Base-by-base conservation (phyloP, 768 basidiomycete species). In the Mycena metata region DNA sequence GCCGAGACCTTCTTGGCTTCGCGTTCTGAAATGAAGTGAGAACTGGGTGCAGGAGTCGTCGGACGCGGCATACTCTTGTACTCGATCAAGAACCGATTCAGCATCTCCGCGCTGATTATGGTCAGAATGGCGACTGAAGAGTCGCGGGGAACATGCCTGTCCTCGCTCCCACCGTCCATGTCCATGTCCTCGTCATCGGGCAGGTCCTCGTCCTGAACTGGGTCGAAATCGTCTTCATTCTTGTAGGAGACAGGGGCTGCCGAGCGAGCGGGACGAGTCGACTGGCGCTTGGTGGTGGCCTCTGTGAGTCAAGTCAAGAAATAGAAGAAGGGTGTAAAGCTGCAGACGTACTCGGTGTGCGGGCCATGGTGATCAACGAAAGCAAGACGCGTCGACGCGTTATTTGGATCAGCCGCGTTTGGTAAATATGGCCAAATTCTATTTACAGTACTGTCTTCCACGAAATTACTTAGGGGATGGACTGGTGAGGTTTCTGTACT, bases 401-500 rank as follows among this genome's bases (percentile, higher is more conserved):
- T 64, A 63, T 45, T 67, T 67, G 23, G 55, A 13, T 12, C 5
- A 49, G 17, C 17, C 41, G 41, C 9, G 4, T 3, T 30, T 30
- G 30, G 30, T 6, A 30, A 30, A 6, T 6, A 6, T 6, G 6
- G 30, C 30, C 30, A 30, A 30, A 30, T 30, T 30, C 30, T 64
- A 64, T 45, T 67, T 67, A 39, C 39, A 4, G 5, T 39, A 4
- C 39, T 9, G 2, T 39, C 11, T 2, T 39, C 15, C 39, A 9
- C 39, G 11, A 39, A 39, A 10, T 39, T 39, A 39, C 39, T 39
- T 39, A 63, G 47, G 58, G n/a, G 42, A 88, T 88, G 87, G 87
- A 88, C 74, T 86, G 82, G 87, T 88, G 71, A 74, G 39, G 84
- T 74, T 33, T 64, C 51, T 47, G 21, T 58, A 19, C 30, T 36